Base-by-base conservation (phyloP, 257 asterid species). In the Lycium ferocissimum region DNA sequence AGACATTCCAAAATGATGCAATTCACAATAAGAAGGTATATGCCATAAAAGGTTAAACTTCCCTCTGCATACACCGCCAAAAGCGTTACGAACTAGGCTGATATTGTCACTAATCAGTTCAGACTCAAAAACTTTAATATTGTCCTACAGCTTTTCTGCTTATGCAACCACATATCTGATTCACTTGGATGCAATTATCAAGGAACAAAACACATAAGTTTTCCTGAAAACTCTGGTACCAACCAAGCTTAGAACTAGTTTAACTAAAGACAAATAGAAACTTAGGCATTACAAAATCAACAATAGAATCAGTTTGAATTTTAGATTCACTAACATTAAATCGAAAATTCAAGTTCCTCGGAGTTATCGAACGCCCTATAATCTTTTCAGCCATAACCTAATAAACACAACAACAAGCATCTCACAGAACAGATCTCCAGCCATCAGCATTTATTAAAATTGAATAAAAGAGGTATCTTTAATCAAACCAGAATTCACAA, bases 301-400 rank as follows among this genome's bases (percentile, higher is more conserved):
- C 13, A 40, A 71, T 5, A 75, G 54, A 40, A 49, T 22, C 45
- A 22, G 14, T 51, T 51, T 51, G 22, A 76, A 22, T 33, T 51
- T 51, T 38, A 51, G 43, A 47, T 49, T 75, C 43, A 13, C 81
- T 75, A 72, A 45, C 33, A 47, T 47, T 71, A 18, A 71, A 40
- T 43, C 10, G 26, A 59, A 59, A 59, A 40, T 9, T 71, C 51
- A 43, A 40, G 56, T 47, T 45, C 40, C 3, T 73, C 43, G 35
- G 0, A 73, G 61, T 49, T 75, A 75, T 75, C 62, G 22, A 49
- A 75, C 22, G 14, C 10, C 62, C 81, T 51, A 7, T 33, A 75
- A 75, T 6, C 80, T 73, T 26, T 26, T 56, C 58, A 73, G 7
- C n/a, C 40, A 73, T 73, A 73, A 73, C 59, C 80, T 73, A 47